Conservation (phyloP, 495 filamentous ascomycete species). For the Neurospora terricola region DNA sequence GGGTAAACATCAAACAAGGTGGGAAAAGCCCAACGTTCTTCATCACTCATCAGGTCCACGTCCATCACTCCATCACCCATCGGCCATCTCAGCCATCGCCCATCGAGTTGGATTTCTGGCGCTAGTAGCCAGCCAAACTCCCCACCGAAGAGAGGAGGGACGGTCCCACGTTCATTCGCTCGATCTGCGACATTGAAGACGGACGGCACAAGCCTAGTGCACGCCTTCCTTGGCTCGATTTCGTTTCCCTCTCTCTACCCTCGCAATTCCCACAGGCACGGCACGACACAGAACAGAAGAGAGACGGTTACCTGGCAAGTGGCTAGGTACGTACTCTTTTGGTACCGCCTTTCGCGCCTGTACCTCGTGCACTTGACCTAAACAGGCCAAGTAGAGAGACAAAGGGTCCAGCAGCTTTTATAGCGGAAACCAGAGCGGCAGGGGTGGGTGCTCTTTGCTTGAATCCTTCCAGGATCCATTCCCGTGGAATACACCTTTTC, state of each 20-base stretch:
- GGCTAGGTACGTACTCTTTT: neutral
- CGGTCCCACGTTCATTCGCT: conserved; percentile 14
- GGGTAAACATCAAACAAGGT: neutral
- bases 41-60: neutral
- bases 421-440: neutral
- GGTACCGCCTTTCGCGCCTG: neutral
- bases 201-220: conserved; percentile 11
- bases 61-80: neutral
- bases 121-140: neutral
- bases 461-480: neutral
- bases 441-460: neutral
- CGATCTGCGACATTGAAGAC: conserved; percentile 15
- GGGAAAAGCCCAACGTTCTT: neutral
- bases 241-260: neutral
- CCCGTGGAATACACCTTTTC: conserved; percentile 3
- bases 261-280: neutral
- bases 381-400: neutral
- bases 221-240: conserved; percentile 5
- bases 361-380: neutral
- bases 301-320: neutral
- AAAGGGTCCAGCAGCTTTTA: conserved; percentile 1
- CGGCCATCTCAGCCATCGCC: neutral
- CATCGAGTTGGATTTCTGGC: neutral
- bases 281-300: conserved; percentile 1
- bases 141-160: neutral